Conservation (phyloP, 805 yeast genomes). For the Candida broadrunensis region DNA sequence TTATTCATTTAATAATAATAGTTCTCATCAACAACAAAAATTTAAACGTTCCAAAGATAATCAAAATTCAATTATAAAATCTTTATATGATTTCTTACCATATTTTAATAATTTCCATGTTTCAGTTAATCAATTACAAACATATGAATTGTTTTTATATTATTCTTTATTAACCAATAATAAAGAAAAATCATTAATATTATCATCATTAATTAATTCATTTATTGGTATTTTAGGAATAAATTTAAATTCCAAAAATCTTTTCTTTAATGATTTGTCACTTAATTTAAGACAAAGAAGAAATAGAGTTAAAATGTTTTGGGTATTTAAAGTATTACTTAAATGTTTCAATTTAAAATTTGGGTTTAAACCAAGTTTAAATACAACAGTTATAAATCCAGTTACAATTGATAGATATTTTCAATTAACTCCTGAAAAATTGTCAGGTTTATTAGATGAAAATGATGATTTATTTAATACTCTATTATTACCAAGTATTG, state of each 20-base stretch:
- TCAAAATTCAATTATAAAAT: conserved; percentile 29
- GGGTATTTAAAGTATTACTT: conserved; percentile 43
- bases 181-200: conserved; percentile 36
- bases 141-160: conserved; percentile 46
- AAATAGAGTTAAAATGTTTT: conserved; percentile 42
- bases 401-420: conserved; percentile 45
- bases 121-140: conserved; percentile 47
- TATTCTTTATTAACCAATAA: conserved; percentile 44
- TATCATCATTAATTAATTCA: conserved; percentile 38
- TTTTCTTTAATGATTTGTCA: conserved; percentile 46
- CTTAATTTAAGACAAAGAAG: conserved; percentile 33
- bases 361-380: conserved; percentile 45
- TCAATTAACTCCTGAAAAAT: conserved; percentile 42
- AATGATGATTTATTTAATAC: conserved; percentile 34
- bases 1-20: conserved; percentile 12
- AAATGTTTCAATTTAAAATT: conserved; percentile 42
- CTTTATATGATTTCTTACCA: conserved; percentile 43
- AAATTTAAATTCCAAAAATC: conserved; percentile 37
- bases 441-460: conserved; percentile 30
- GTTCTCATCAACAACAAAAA: conserved; percentile 1
- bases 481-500: conserved; percentile 39
- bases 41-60: conserved; percentile 15
- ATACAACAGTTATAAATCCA: conserved; percentile 46
- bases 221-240: conserved; percentile 43
- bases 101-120: conserved; percentile 49